Evolutionary conservation across 257 asterid genomes (phyloP).

Genomic region (Solanum dulcamara): DNA sequence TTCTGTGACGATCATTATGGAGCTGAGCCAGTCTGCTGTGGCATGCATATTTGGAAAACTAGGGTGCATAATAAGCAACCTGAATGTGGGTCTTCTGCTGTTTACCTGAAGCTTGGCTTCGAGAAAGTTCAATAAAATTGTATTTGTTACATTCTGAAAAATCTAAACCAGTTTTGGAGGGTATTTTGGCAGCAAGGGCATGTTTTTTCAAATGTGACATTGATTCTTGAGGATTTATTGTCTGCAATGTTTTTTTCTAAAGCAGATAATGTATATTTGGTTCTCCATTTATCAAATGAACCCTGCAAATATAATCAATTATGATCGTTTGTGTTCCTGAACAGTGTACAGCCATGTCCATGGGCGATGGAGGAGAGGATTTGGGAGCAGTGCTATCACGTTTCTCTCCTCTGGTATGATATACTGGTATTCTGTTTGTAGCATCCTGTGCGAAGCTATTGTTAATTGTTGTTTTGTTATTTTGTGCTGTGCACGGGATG

Average conservation of each 20-base stretch:
- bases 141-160: not conserved
- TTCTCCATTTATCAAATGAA: not conserved
- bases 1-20: not conserved
- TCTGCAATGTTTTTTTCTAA: not conserved
- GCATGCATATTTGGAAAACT: not conserved
- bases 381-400: conserved; percentile 44
- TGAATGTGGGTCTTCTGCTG: not conserved
- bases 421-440: conserved; percentile 2
- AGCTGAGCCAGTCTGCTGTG: not conserved
- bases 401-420: conserved; percentile 53
- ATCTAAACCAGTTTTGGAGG: not conserved
- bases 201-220: not conserved
- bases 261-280: not conserved
- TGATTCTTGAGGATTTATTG: not conserved
- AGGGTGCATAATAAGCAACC: not conserved
- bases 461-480: not conserved
- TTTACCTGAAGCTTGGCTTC: not conserved
- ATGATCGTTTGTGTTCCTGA: conserved; percentile 2
- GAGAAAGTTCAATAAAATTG: not conserved
- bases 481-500: not conserved
- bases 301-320: not conserved
- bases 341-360: conserved; percentile 54
- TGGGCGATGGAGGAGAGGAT: conserved; percentile 21
- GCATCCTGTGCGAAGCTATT: not conserved
- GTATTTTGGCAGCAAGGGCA: not conserved